phyloP scores from a whole-genome alignment of 2,329 filamentous ascomycete species.

The Fusarium anthophilum region DNA sequence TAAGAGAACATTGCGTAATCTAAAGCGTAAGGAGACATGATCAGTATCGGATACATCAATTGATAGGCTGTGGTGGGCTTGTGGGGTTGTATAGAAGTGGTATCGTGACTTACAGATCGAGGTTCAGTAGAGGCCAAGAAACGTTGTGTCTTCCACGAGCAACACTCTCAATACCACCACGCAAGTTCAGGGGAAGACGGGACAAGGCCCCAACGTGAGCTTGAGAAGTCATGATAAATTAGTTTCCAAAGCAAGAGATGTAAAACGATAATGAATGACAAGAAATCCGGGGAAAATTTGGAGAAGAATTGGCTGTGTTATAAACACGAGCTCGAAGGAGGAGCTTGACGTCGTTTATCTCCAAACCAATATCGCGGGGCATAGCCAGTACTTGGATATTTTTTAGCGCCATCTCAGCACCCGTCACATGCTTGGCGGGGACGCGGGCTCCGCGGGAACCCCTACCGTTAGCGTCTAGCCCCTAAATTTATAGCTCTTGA shows the following conservation, averaged over 20 bases:
- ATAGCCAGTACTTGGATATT: constrained; percentile 47
- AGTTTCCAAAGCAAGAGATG: not conserved
- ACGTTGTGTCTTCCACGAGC: constrained; percentile 66
- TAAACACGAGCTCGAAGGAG: constrained; percentile 15
- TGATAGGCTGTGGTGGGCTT: not conserved
- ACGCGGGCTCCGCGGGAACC: constrained; percentile 22
- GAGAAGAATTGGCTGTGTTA: constrained; percentile 9
- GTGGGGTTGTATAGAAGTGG: not conserved
- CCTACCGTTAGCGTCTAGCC: not conserved
- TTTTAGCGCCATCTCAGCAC: constrained; percentile 38
- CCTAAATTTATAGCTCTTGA: constrained; percentile 24
- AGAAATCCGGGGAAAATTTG: not conserved
- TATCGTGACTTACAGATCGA: constrained; percentile 70
- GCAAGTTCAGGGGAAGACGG: constrained; percentile 75
- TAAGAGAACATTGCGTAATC: constrained; percentile 87
- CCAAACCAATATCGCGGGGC: constrained; percentile 35
- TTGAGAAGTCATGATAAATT: constrained; percentile 21
- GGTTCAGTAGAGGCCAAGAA: constrained; percentile 68
- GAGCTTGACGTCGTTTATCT: constrained; percentile 34
- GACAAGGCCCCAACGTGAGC: constrained; percentile 71
- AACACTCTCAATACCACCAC: constrained; percentile 71
- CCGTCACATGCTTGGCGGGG: constrained; percentile 39
- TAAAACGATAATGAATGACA: constrained; percentile 1
- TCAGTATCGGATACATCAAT: not conserved
- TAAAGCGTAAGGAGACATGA: constrained; percentile 45